Conservation (phyloP, 495 filamentous ascomycete species). For the Lineolata rhizophorae region DNA sequence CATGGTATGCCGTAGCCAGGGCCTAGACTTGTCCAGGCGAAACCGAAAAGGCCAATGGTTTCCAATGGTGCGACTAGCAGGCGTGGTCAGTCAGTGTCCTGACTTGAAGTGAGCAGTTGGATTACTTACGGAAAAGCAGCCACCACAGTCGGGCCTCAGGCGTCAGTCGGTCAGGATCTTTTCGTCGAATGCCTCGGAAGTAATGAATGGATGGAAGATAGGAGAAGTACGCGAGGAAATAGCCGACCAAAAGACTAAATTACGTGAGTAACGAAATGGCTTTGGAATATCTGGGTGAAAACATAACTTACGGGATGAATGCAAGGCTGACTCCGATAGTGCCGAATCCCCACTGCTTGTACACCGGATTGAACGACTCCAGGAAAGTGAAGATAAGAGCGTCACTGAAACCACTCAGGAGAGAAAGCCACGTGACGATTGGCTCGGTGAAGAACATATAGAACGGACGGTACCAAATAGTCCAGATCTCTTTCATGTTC, state of each 20-base stretch:
- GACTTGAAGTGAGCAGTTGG: background rate
- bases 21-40: constrained; percentile 10
- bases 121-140: constrained; percentile 7
- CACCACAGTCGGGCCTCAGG: constrained; percentile 11
- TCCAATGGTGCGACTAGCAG: constrained; percentile 8
- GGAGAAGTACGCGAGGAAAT: constrained; percentile 9
- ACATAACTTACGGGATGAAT: constrained; percentile 8
- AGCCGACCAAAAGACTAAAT: constrained; percentile 7
- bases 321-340: constrained; percentile 6
- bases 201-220: constrained; percentile 11
- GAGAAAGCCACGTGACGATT: constrained; percentile 9
- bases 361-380: constrained; percentile 9
- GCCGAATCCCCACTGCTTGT: constrained; percentile 12
- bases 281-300: background rate
- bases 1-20: constrained; percentile 8
- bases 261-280: background rate
- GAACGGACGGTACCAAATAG: constrained; percentile 8
- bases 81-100: background rate
- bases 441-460: constrained; percentile 14
- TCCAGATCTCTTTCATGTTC: constrained; percentile 8
- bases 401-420: constrained; percentile 10
- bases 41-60: constrained; percentile 9
- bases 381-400: constrained; percentile 12
- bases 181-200: constrained; percentile 5
- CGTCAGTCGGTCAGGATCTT: constrained; percentile 1